These are phyloP conservation scores for Microascus cirrosus DNA, from an alignment of 2,329 filamentous ascomycete genomes.

Conservation along the genomic window DNA sequence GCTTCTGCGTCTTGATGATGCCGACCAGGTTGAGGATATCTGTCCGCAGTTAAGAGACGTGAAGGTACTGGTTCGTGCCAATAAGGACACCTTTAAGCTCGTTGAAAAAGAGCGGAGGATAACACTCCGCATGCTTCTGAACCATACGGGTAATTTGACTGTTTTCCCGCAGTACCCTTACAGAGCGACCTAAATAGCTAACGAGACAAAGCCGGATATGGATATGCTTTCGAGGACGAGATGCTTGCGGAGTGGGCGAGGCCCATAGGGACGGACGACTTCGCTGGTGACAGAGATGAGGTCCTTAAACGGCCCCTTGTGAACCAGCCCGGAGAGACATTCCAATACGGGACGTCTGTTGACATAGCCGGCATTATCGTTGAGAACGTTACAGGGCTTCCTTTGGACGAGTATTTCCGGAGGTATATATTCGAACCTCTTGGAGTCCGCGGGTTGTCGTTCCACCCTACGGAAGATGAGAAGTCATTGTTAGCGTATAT, in stretches of 20 bases:
- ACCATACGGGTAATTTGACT: too few relatives aligned
- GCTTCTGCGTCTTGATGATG: conserved; percentile 33
- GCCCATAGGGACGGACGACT: too few relatives aligned
- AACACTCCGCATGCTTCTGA: conserved; percentile 46
- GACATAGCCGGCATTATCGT: too few relatives aligned
- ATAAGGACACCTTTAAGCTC: too few relatives aligned
- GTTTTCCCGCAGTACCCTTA: too few relatives aligned
- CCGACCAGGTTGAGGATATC: conserved; percentile 29
- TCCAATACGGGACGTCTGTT: too few relatives aligned
- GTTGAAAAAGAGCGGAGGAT: conserved; percentile 34
- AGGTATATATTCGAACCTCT: conserved; percentile 23
- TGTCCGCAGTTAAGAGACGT: conserved; percentile 36
- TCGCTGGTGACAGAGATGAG: too few relatives aligned
- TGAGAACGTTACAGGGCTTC: conserved; percentile 10
- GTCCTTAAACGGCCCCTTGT: too few relatives aligned
- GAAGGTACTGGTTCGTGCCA: conserved; percentile 30
- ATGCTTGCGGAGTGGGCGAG: not conserved
- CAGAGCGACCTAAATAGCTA: too few relatives aligned
- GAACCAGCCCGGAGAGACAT: too few relatives aligned
- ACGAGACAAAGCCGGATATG: conserved; percentile 6
- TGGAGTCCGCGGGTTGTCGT: conserved; percentile 13
- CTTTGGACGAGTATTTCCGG: conserved; percentile 25
- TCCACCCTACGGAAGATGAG: too few relatives aligned
- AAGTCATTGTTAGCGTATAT: too few relatives aligned
- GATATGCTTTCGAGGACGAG: conserved; percentile 12